Base-by-base conservation (phyloP, 2,329 filamentous ascomycete genomes). In the Chalaropsis ovoidea region DNA sequence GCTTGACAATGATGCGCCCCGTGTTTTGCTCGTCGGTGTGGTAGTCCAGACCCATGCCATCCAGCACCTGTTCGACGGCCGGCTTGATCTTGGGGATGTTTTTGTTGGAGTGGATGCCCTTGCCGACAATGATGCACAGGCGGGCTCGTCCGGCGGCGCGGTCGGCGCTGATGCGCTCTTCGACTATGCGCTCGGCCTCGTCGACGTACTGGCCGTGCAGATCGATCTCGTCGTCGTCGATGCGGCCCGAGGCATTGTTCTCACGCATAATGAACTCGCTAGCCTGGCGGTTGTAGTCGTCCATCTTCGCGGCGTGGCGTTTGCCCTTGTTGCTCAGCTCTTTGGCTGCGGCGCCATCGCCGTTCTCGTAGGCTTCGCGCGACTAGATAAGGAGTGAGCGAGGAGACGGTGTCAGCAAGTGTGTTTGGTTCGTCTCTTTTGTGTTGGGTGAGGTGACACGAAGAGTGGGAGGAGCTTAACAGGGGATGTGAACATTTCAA, bases 1-100 rank as follows among this genome's bases (percentile, higher is more conserved):
- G 79, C 73, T 96, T 88, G 68, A 97, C 84, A 73, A 90, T 96
- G 52, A 99, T 92, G 17, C 91, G 79, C 0, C 94, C 94, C 8
- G 87, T 88, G 71, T 99, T 97, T 15, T 65, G 66, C 61, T 88
- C 86, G 78, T 97, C 94, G 1, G 90, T 95, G 66, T 82, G 77
- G 75, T 88, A 96, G 71, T 91, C 82, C 65, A 99, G 79, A 0
- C 92, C 90, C 56, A 95, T 76, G 74, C 96, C 88, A 61, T 79
- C 82, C 75, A 93, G 96, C 61, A 97, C 80, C 73, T 89, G 82
- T 77, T 97, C 92, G 54, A 97, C 90, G 68, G 89, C 82, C n/a
- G 94, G 94, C 77, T 95, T 96, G 75, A 99, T 86, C 80, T 94
- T 96, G 76, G 96, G 90, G 27, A 97, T 81, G 72, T 94, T 88